Percentiles rank a stretch among this genome's conserved stretches.
These are phyloP conservation scores for Fraxinus nigra DNA, from an alignment of 305 asterid genomes.

Conservation along the genomic window DNA sequence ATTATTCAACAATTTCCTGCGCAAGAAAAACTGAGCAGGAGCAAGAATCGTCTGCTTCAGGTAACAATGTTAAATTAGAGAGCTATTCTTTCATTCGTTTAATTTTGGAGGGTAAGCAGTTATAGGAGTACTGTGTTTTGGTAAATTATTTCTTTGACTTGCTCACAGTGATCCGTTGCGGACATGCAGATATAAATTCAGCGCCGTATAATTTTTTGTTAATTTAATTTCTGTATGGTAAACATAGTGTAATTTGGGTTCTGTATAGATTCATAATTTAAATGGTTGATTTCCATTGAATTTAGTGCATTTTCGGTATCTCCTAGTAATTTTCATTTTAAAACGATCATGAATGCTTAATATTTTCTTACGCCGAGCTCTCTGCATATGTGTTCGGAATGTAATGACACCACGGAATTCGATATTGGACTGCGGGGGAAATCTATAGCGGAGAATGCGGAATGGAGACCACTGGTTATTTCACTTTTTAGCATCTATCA, in stretches of 20 bases:
- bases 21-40: conserved; percentile 60
- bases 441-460: background rate
- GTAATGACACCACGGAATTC: background rate
- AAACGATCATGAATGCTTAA: background rate
- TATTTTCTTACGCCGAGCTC: background rate
- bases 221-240: background rate
- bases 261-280: background rate
- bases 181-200: background rate
- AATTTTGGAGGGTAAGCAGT: background rate
- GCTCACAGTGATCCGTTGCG: background rate
- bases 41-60: conserved; percentile 54
- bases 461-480: background rate
- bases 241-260: background rate
- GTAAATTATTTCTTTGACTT: background rate
- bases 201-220: background rate
- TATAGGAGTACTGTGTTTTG: background rate
- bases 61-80: conserved; percentile 12
- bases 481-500: background rate
- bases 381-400: background rate
- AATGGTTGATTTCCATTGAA: background rate
- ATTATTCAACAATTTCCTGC: conserved; percentile 29
- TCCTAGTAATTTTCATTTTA: background rate
- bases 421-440: background rate
- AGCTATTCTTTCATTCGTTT: background rate
- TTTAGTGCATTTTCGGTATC: background rate